Conservation (phyloP, 2,329 filamentous ascomycete species). For the Penicillium sp. region DNA sequence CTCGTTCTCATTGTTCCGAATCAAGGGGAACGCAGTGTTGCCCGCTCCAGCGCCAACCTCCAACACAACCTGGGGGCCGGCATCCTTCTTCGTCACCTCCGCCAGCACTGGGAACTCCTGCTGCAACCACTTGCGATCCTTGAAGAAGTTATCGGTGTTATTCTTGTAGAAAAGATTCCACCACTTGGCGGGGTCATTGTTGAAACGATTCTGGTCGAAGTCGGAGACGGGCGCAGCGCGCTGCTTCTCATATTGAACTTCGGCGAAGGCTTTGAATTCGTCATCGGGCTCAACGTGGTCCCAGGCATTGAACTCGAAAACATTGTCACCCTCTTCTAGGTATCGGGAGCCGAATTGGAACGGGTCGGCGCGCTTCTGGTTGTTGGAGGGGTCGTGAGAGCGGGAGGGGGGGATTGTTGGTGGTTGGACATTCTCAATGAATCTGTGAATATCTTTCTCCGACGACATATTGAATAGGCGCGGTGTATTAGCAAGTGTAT, state of each 20-base stretch:
- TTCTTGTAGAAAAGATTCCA: constrained; percentile 99
- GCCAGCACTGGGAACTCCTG: constrained; percentile 93
- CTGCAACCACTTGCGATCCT: constrained; percentile 93
- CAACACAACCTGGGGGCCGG: constrained; percentile 70
- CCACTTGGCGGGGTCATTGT: constrained; percentile 87
- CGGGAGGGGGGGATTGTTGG: constrained; percentile 58
- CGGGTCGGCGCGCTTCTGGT: constrained; percentile 84
- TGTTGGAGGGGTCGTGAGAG: constrained; percentile 69
- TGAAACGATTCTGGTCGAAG: constrained; percentile 90
- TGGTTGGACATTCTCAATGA: constrained; percentile 49
- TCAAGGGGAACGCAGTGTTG: constrained; percentile 91
- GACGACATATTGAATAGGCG: constrained; percentile 10
- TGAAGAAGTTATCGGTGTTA: constrained; percentile 97
- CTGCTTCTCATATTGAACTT: constrained; percentile 82
- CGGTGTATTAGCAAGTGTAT: neutral
- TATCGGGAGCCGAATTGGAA: constrained; percentile 94
- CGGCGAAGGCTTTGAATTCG: constrained; percentile 80
- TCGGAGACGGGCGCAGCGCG: constrained; percentile 84
- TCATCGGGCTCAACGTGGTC: constrained; percentile 95
- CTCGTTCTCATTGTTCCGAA: constrained; percentile 80
- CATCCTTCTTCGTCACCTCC: constrained; percentile 69
- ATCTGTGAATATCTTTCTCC: constrained; percentile 16
- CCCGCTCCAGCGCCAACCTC: constrained; percentile 95
- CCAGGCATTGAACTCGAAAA: constrained; percentile 98
- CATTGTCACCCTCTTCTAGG: constrained; percentile 80